Percentiles rank a stretch among this genome's conserved stretches.
Evolutionary conservation across 2,329 filamentous ascomycete species (phyloP).

Genomic region (Sporothrix euskadiensis): DNA sequence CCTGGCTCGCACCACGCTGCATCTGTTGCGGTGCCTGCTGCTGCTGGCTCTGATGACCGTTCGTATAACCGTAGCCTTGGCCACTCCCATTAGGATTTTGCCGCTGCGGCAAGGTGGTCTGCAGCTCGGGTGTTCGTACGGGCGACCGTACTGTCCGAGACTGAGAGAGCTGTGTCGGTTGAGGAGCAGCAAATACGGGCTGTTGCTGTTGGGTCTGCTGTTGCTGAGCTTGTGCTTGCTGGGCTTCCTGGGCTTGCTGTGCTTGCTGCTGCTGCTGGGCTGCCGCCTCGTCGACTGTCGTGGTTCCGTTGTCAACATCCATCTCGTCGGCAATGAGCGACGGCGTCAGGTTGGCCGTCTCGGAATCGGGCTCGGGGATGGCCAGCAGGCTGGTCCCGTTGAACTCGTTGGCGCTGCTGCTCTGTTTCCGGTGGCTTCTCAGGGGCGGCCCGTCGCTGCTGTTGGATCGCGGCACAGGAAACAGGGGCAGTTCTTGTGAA

Average conservation of each 20-base stretch:
- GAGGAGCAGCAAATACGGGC: neutral
- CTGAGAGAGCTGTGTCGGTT: neutral
- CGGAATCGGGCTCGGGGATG: constrained; percentile 7
- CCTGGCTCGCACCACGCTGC: constrained; percentile 20
- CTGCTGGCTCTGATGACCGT: constrained; percentile 34
- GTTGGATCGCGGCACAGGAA: neutral
- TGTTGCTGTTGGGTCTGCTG: neutral
- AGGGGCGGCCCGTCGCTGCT: neutral
- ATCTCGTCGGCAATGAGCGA: constrained; percentile 29
- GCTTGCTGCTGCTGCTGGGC: neutral
- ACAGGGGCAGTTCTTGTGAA: constrained; percentile 29
- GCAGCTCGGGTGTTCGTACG: constrained; percentile 45
- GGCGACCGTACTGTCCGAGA: constrained; percentile 29
- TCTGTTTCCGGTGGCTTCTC: neutral
- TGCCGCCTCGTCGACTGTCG: neutral
- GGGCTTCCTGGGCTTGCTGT: neutral
- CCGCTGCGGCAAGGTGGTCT: constrained; percentile 25
- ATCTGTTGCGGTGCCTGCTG: neutral
- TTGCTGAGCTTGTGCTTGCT: neutral
- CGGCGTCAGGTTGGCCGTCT: constrained; percentile 8
- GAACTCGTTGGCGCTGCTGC: neutral
- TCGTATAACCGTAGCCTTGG: constrained; percentile 32
- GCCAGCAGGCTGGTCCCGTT: neutral
- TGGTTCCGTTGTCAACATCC: constrained; percentile 31
- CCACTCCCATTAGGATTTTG: constrained; percentile 12